phyloP scores from a whole-genome alignment of 495 filamentous ascomycete species.

The Evernia prunastri region DNA sequence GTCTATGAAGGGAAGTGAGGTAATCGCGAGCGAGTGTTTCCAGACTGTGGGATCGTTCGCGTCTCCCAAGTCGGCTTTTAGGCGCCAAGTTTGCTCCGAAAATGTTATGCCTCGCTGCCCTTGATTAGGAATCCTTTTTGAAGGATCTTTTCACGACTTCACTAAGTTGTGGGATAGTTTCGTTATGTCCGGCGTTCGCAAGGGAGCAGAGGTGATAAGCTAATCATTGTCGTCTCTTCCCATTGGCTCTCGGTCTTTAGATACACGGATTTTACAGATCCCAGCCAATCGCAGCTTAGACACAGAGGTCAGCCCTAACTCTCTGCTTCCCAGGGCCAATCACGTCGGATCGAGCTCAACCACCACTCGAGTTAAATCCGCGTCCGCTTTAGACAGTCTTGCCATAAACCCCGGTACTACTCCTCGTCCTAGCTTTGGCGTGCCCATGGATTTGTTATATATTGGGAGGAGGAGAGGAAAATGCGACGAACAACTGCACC shows the following conservation, averaged over 20 bases:
- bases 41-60: no score
- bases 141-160: no score
- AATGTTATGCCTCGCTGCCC: no score
- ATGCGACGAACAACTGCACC: no score
- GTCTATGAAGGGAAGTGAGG: no score
- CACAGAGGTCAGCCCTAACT: not conserved
- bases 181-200: not conserved
- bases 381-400: not conserved
- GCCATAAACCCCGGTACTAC: not conserved
- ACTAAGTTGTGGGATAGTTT: no score
- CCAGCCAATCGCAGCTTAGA: not conserved
- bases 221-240: not conserved
- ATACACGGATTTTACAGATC: not conserved
- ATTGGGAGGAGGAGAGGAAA: not conserved
- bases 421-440: not conserved
- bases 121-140: no score
- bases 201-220: not conserved
- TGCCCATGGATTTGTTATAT: not conserved
- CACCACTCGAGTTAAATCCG: not conserved
- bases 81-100: no score
- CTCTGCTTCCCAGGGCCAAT: not conserved
- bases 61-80: no score
- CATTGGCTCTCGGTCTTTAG: not conserved
- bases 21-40: no score
- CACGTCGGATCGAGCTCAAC: not conserved